A percentile compares a stretch with the other conserved stretches of the same genome.
Evolutionary conservation across 768 basidiomycete genomes (phyloP).

Genomic region (Pholiota conissans): DNA sequence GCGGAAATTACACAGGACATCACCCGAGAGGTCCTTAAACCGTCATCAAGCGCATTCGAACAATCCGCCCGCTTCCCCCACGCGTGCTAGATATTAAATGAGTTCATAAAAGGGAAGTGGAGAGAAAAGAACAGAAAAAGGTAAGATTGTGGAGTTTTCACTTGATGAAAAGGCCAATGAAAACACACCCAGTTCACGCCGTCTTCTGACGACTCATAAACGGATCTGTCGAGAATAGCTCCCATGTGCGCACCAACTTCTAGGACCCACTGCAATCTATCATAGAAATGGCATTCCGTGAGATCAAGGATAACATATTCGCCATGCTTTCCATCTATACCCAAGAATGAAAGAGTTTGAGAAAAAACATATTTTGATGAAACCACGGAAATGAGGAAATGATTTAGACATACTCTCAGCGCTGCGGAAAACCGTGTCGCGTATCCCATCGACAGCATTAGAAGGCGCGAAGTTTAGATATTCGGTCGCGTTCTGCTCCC

Average conservation of each 20-base stretch:
- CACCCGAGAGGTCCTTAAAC: background rate
- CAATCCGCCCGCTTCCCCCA: background rate
- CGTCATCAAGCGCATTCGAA: background rate
- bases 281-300: slow-evolving; percentile 7
- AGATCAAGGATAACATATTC: slow-evolving; percentile 31
- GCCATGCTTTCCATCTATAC: slow-evolving; percentile 25
- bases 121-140: background rate
- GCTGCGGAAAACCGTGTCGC: slow-evolving; percentile 51
- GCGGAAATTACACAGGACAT: background rate
- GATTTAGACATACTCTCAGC: slow-evolving; percentile 40
- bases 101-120: background rate
- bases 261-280: slow-evolving; percentile 23
- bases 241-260: slow-evolving; percentile 23
- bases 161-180: background rate
- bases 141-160: background rate
- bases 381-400: background rate
- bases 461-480: slow-evolving; percentile 50
- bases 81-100: background rate
- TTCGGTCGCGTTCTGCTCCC: slow-evolving; percentile 28
- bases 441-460: slow-evolving; percentile 56
- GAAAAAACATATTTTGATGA: background rate
- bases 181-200: slow-evolving; percentile 18
- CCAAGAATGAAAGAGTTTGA: background rate
- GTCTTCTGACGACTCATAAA: slow-evolving; percentile 18
- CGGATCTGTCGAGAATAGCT: slow-evolving; percentile 10